These are phyloP conservation scores for Neurospora africana DNA, from an alignment of 495 filamentous ascomycete genomes.

Conservation along the genomic window DNA sequence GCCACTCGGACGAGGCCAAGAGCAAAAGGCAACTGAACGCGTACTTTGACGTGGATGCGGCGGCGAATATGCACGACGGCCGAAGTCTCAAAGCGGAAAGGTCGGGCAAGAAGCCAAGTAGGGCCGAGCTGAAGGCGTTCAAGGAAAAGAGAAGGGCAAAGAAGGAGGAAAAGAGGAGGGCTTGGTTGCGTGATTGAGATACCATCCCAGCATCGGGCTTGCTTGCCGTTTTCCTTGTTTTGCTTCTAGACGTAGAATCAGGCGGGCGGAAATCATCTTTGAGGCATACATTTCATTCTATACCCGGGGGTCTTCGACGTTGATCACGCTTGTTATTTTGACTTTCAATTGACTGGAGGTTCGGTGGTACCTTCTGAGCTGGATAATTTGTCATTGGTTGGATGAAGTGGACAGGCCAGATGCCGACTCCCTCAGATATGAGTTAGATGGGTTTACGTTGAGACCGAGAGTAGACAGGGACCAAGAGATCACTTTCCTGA, in stretches of 20 bases:
- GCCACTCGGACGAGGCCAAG: constrained; percentile 86
- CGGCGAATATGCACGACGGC: constrained; percentile 87
- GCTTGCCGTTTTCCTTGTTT: background rate
- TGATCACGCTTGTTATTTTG: background rate
- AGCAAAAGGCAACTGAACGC: constrained; percentile 80
- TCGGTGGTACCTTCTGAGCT: background rate
- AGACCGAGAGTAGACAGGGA: background rate
- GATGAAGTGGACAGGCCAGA: background rate
- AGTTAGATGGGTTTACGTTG: background rate
- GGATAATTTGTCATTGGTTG: background rate
- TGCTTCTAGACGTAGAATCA: background rate
- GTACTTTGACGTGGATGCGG: constrained; percentile 96
- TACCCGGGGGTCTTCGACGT: background rate
- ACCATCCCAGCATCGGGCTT: background rate
- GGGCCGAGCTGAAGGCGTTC: constrained; percentile 68
- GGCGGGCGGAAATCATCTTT: background rate
- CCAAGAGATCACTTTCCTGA: background rate
- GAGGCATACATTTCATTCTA: background rate
- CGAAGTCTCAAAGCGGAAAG: constrained; percentile 86
- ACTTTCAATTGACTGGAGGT: background rate
- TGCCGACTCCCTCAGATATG: background rate
- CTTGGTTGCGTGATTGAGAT: constrained; percentile 73
- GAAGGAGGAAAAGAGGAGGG: constrained; percentile 90
- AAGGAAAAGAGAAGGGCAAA: constrained; percentile 59
- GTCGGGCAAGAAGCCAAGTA: constrained; percentile 75